Conservation (phyloP, 345 rosid species). For the Citrus cavaleriei region DNA sequence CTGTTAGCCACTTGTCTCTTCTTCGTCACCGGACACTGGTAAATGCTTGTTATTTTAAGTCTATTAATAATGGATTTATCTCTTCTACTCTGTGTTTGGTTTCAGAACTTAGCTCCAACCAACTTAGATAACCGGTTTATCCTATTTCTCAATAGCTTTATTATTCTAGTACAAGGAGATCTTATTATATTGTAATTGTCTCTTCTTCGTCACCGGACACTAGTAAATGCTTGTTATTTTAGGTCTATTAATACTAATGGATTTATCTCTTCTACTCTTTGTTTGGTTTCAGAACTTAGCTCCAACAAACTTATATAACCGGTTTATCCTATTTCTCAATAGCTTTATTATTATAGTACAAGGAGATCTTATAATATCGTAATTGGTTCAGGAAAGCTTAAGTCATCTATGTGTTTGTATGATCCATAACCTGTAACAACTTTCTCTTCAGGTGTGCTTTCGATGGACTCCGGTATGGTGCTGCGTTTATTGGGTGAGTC, state of each 20-base stretch:
- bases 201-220: too few species aligned
- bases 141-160: not conserved
- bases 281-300: not conserved
- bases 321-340: not conserved
- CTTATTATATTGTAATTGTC: not conserved
- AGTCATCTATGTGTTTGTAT: not conserved
- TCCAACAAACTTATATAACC: not conserved
- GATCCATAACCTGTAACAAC: not conserved
- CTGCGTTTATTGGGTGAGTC: slow-evolving; percentile 94
- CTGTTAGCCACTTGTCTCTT: slow-evolving; percentile 72
- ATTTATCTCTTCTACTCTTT: not conserved
- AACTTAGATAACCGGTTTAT: not conserved
- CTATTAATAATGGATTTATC: not conserved
- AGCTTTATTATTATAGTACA: not conserved
- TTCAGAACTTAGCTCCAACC: not conserved
- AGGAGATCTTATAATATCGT: not conserved
- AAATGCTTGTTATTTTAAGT: slow-evolving; percentile 24
- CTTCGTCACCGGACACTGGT: slow-evolving; percentile 94
- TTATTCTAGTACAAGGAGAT: not conserved
- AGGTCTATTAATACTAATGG: slow-evolving; percentile 7
- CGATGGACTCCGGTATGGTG: slow-evolving; percentile 92
- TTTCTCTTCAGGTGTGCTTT: slow-evolving; percentile 76
- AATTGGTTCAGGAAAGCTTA: not conserved
- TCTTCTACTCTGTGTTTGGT: not conserved
- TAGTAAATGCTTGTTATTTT: too few species aligned